Evolutionary conservation across 1,284 basidiomycete species (phyloP).

Genomic region (Melampsora americana): DNA sequence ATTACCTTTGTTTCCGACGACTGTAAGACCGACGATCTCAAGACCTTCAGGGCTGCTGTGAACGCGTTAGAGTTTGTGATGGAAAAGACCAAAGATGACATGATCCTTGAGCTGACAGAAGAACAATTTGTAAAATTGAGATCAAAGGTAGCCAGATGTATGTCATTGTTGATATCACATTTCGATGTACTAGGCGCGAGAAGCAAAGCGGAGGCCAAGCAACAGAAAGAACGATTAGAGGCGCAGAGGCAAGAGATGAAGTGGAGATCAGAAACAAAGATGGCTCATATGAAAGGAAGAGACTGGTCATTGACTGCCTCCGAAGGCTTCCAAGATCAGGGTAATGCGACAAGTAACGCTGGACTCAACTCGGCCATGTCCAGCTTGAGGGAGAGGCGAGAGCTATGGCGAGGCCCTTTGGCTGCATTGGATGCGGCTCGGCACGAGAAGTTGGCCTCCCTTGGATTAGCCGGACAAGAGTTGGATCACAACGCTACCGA

Average conservation of each 20-base stretch:
- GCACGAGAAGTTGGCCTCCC: constrained; percentile 64
- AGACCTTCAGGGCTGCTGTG: constrained; percentile 98
- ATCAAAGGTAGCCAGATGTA: constrained; percentile 90
- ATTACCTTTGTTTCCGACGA: constrained; percentile 97
- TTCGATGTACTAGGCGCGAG: constrained; percentile 96
- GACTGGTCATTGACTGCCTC: constrained; percentile 58
- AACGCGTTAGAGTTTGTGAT: constrained; percentile 91
- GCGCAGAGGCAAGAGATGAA: constrained; percentile 61
- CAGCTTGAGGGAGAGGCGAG: constrained; percentile 38
- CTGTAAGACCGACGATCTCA: constrained; percentile 91
- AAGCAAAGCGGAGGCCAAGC: constrained; percentile 77
- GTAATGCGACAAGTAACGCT: constrained; percentile 37
- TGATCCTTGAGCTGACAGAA: constrained; percentile 82
- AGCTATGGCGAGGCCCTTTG: constrained; percentile 56
- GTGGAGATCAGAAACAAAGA: constrained; percentile 51
- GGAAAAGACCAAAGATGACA: constrained; percentile 80
- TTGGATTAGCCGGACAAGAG: constrained; percentile 77
- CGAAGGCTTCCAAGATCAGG: constrained; percentile 56
- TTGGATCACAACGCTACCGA: constrained; percentile 85
- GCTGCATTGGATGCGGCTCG: constrained; percentile 66
- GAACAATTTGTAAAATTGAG: constrained; percentile 84
- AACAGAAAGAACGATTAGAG: constrained; percentile 66
- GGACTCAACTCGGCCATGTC: constrained; percentile 45
- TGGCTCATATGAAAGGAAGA: constrained; percentile 59
- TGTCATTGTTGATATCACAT: constrained; percentile 91